Evolutionary conservation across 257 asterid species (phyloP), one percentile per base, ranked within the genome.

Genomic region (Solanum verrucosum): DNA sequence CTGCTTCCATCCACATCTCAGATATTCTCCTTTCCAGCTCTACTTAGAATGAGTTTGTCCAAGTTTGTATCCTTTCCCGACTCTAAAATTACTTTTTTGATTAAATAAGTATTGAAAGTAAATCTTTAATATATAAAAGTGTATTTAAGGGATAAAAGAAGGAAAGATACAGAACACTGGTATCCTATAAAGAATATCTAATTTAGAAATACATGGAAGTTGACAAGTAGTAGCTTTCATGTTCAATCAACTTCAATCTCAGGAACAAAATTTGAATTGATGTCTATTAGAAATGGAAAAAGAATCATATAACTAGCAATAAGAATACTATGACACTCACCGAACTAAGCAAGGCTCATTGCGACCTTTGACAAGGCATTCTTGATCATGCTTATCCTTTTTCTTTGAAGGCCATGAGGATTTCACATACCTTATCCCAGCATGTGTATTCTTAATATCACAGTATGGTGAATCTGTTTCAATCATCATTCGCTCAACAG

Each of bases 401-500:
- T 95, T 97, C 95, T 94, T 96, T 16, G 99, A 96, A 85, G 98
- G 92, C 99, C 98, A 96, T 37, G 88, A 87, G 52, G 99, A 93
- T 91, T 92, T 95, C 91, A 97, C 95, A 38, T 91, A 93, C 38
- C 87, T 90, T 85, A 92, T 92, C 88, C 98, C 99, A 0, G 99
- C 96, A 91, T 93, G 98, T 16, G 98, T 93, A 88, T 92, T 97
- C 93, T 95, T 97, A 87, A 97, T 96, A 92, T 95, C 99, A 87
- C 98, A 97, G 87, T 97, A 97, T 25, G 99, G 99, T 44, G 99
- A 95, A 91, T 97, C 99, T 7, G 99, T 97, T 90, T 97, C 99
- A 71, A 96, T 96, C 99, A 97, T 95, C 95, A 97, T 91, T 85
- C 95, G 89, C 87, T 94, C 98, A 38, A 90, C 34, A 25, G 98